Evolutionary conservation across 805 yeast species (phyloP).

Genomic region (Sungouiella blattae): DNA sequence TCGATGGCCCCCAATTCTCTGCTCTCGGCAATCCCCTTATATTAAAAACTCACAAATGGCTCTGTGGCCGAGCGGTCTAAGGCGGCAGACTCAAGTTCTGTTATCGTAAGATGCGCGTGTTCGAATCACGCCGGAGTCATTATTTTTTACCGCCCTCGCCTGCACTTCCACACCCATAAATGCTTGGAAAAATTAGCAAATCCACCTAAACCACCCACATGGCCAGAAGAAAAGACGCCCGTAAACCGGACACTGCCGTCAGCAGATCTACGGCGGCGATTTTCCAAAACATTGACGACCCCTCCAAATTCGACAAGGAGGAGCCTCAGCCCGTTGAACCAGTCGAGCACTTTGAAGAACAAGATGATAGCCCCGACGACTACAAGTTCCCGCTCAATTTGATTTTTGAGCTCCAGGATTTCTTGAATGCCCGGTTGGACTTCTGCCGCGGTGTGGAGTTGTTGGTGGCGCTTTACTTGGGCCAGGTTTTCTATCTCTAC

Average conservation of each 20-base stretch:
- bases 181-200: too few species aligned
- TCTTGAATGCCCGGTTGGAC: slow-evolving; percentile 31
- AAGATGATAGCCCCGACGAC: slow-evolving; percentile 4
- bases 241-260: slow-evolving; percentile 6
- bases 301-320: slow-evolving; percentile 2
- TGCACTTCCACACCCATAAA: too few species aligned
- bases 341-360: background rate
- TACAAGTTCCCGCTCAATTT: slow-evolving; percentile 12
- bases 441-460: slow-evolving; percentile 30
- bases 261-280: slow-evolving; percentile 15
- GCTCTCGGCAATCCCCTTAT: background rate
- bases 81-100: slow-evolving; percentile 12
- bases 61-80: slow-evolving; percentile 11
- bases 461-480: slow-evolving; percentile 25
- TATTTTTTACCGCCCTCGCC: slow-evolving; percentile 3
- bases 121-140: slow-evolving; percentile 11
- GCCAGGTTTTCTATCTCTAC: slow-evolving; percentile 29
- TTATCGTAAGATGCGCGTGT: slow-evolving; percentile 10
- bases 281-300: slow-evolving; percentile 6
- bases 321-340: background rate
- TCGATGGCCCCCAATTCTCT: too few species aligned
- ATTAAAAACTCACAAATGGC: slow-evolving; percentile 1
- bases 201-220: slow-evolving; percentile 2
- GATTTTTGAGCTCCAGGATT: slow-evolving; percentile 35
- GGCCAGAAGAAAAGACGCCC: slow-evolving; percentile 16